phyloP scores from a whole-genome alignment of 768 basidiomycete species.

The Brasilioporus rufonigricans region DNA sequence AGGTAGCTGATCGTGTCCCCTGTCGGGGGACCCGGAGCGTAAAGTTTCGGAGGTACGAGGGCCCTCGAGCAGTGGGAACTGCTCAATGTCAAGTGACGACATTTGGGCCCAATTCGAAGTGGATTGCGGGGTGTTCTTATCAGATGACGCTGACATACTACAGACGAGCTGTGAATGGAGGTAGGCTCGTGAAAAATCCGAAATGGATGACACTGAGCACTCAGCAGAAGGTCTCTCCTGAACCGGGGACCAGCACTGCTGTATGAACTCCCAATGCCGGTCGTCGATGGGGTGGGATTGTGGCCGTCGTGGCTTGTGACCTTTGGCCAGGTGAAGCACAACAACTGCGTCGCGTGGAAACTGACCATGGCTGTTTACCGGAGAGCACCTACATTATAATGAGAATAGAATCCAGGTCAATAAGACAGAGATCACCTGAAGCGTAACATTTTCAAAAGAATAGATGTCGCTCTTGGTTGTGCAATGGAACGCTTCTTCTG shows the following conservation, averaged over 20 bases:
- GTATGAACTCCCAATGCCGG: conserved; percentile 6
- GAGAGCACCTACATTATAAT: conserved; percentile 1
- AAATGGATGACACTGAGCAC: not conserved
- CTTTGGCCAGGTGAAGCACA: not conserved
- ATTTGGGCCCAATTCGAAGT: no score
- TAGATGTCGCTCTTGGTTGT: conserved; percentile 10
- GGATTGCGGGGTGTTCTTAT: no score
- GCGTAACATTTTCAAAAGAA: conserved; percentile 6
- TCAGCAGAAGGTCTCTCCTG: conserved; percentile 2
- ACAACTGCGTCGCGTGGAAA: conserved; percentile 1
- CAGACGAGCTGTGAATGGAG: not conserved
- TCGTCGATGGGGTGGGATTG: conserved; percentile 5
- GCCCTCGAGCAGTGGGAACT: no score
- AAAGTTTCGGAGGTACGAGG: conserved; percentile 64
- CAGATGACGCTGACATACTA: no score
- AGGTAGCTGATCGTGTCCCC: conserved; percentile 50
- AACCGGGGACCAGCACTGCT: conserved; percentile 3
- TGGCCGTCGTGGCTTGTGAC: conserved; percentile 5
- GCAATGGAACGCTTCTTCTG: not conserved
- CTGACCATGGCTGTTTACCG: conserved; percentile 3
- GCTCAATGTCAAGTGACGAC: no score
- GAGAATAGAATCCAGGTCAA: not conserved
- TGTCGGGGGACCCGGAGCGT: conserved; percentile 63
- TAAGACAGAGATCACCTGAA: not conserved
- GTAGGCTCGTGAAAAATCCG: not conserved